Evolutionary conservation across 306 rosid genomes (phyloP).

Genomic region (Sicyos edulis): DNA sequence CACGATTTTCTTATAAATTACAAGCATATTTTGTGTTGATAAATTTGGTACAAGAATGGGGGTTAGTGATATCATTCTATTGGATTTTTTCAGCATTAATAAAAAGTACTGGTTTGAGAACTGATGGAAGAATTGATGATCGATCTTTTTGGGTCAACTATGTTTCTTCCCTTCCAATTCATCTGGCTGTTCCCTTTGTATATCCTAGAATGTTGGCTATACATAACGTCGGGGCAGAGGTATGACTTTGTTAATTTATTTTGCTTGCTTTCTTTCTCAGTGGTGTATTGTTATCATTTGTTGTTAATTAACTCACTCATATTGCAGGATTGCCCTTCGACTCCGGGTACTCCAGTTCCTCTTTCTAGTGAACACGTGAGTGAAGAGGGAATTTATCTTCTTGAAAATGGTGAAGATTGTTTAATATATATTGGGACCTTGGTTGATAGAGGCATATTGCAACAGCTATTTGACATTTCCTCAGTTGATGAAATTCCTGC

Average conservation of each 20-base stretch:
- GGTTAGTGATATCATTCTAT: constrained; percentile 23
- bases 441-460: constrained; percentile 50
- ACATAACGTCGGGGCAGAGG: constrained; percentile 75
- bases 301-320: not conserved
- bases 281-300: constrained; percentile 23
- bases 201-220: constrained; percentile 92
- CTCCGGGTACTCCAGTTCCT: constrained; percentile 70
- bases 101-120: constrained; percentile 74
- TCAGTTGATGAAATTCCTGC: constrained; percentile 62
- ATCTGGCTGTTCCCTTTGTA: constrained; percentile 84
- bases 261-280: constrained; percentile 5
- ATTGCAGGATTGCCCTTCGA: constrained; percentile 59
- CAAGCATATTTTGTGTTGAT: not conserved
- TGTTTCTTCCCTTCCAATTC: constrained; percentile 72
- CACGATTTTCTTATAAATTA: too few species aligned
- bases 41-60: constrained; percentile 17
- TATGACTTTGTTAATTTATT: constrained; percentile 23
- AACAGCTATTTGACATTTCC: constrained; percentile 61
- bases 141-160: constrained; percentile 82
- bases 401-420: constrained; percentile 90
- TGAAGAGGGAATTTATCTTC: constrained; percentile 83
- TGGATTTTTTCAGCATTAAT: constrained; percentile 61
- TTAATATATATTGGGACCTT: constrained; percentile 68
- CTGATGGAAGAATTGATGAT: constrained; percentile 85
- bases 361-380: constrained; percentile 84